These are phyloP conservation scores for Oryza glumipatula DNA, from an alignment of 176 grass and related monocot genomes.

Conservation along the genomic window DNA sequence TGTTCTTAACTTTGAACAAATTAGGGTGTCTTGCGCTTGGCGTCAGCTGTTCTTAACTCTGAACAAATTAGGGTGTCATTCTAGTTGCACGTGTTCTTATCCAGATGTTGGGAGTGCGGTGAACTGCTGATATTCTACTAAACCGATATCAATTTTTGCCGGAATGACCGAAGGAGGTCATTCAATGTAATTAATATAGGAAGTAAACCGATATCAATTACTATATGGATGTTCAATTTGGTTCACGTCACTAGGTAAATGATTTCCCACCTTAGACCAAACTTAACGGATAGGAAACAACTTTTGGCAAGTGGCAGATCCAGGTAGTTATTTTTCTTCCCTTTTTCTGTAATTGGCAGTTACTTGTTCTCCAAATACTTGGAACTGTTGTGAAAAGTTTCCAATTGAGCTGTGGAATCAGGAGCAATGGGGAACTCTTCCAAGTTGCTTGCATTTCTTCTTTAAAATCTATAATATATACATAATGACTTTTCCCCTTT, in stretches of 20 bases:
- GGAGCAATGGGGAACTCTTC: neutral
- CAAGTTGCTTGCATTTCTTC: neutral
- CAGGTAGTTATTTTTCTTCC: neutral
- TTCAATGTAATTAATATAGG: no score
- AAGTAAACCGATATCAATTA: neutral
- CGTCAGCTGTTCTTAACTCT: neutral
- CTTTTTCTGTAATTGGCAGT: neutral
- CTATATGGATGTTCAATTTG: neutral
- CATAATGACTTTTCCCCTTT: neutral
- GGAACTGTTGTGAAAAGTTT: neutral
- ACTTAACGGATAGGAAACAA: neutral
- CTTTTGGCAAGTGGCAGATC: slow-evolving; percentile 13
- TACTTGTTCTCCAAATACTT: slow-evolving; percentile 8
- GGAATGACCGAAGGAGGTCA: no score
- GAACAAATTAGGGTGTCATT: neutral
- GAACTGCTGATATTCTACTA: neutral
- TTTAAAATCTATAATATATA: neutral
- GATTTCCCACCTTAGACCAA: neutral
- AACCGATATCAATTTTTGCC: neutral
- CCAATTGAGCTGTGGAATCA: neutral
- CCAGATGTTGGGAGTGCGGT: neutral
- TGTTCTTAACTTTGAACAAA: neutral
- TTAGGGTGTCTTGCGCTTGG: neutral
- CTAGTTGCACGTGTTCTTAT: neutral
- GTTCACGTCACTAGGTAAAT: neutral